Base-by-base conservation (phyloP, 768 basidiomycete genomes). In the Tephrocybe sp. region DNA sequence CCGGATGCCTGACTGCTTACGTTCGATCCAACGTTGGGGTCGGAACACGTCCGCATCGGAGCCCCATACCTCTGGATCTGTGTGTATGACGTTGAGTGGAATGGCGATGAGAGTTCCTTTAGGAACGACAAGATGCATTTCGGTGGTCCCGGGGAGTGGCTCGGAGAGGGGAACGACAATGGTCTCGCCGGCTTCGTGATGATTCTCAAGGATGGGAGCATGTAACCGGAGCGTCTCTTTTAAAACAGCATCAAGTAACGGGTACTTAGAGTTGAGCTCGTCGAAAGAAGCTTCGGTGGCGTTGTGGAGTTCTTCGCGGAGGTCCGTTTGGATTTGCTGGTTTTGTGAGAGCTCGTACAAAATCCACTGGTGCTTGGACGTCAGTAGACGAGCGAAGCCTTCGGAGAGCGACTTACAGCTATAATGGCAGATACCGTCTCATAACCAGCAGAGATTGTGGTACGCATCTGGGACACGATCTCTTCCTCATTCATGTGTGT, bases 211-310 rank as follows among this genome's bases (percentile, higher is more conserved):
- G 27, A 86, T 74, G 1, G 83, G 73, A 15, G 84, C 77, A 56
- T 84, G 80, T 39, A 85, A 60, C 23, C 84, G 77, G 15, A 86
- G 65, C 3, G 78, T 78, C 62, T 86, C 84, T 56, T 78, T 77
- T 38, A 86, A 49, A 8, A 82, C 76, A 1, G 82, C 80, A 44
- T 86, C 79, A 15, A 88, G 70, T 36, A 84, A 68, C 1, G 80
- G 78, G 50, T 72, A 75, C 34, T 69, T 64, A 54, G 64, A 69
- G 45, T 74, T 77, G 46, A 83, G 58, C 22, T 73, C 68, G 36
- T 83, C 82, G 42, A 79, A 76, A 3, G 78, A 70, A 8, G 80
- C 72, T 39, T 82, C 71, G 12, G 65, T 65, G 19, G 73, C 69
- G 7, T 64, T 64, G 15, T 66, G 66, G 13, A 82, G 62, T 57